Conservation (phyloP, 2,329 filamentous ascomycete genomes). For the Pseudomassariella vexata region DNA sequence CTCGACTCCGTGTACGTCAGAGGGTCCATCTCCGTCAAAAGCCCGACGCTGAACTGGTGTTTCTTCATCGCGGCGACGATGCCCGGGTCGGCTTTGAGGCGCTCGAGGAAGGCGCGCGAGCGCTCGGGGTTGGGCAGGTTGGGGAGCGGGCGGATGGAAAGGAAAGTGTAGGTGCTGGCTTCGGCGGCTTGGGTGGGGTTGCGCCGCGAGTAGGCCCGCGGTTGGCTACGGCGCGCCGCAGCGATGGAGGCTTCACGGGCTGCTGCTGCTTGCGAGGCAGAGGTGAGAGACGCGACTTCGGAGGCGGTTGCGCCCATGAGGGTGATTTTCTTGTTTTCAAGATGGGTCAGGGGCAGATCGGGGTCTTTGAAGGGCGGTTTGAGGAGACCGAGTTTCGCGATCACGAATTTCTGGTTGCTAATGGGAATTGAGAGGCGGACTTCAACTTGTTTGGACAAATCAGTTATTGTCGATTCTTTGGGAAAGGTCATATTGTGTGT, state of each 20-base stretch:
- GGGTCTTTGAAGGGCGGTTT: conserved; percentile 60
- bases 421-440: conserved; percentile 51
- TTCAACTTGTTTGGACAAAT: conserved; percentile 56
- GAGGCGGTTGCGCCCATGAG: conserved; percentile 58
- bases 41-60: conserved; percentile 76
- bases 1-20: conserved; percentile 66
- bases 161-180: conserved; percentile 74
- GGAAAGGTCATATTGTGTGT: conserved; percentile 38
- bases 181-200: conserved; percentile 36
- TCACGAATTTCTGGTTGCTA: conserved; percentile 63
- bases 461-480: conserved; percentile 41
- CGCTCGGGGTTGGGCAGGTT: conserved; percentile 73
- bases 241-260: conserved; percentile 38
- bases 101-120: conserved; percentile 65
- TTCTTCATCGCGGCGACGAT: conserved; percentile 78
- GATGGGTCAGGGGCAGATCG: conserved; percentile 37
- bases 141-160: conserved; percentile 65
- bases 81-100: conserved; percentile 75
- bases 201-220: conserved; percentile 20
- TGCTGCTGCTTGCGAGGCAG: conserved; percentile 41
- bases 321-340: conserved; percentile 54
- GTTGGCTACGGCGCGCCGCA: conserved; percentile 21
- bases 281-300: conserved; percentile 51
- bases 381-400: conserved; percentile 58
- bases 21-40: conserved; percentile 96